phyloP scores from a whole-genome alignment of 2,329 filamentous ascomycete genomes.

The Neonectria sp. region DNA sequence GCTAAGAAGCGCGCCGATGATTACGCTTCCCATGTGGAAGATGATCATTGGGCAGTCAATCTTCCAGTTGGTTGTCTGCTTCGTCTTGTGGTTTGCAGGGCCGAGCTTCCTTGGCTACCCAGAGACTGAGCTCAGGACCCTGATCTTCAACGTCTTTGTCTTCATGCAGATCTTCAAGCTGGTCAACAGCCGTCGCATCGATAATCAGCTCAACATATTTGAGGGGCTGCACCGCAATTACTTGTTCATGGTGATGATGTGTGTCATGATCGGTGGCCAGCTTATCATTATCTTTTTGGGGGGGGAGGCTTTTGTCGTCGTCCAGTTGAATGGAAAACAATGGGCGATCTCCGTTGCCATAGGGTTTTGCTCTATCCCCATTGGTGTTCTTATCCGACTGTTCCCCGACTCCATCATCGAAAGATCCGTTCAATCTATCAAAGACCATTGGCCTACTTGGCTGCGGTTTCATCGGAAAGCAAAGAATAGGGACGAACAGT shows the following conservation, averaged over 20 bases:
- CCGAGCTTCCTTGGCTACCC: conserved; percentile 63
- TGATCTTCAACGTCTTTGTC: conserved; percentile 79
- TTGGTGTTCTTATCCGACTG: conserved; percentile 64
- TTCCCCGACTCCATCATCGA: conserved; percentile 67
- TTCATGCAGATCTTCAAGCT: conserved; percentile 83
- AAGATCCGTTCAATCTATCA: too few species aligned
- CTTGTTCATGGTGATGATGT: conserved; percentile 46
- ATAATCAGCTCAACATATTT: conserved; percentile 75
- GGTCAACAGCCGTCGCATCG: conserved; percentile 74
- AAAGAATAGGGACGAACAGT: too few species aligned
- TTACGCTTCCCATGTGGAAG: conserved; percentile 85
- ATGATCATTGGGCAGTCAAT: conserved; percentile 89
- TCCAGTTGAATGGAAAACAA: conserved; percentile 21
- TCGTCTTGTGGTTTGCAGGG: conserved; percentile 70
- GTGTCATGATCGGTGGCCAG: conserved; percentile 48
- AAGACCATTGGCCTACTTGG: too few species aligned
- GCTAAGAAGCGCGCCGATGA: conserved; percentile 76
- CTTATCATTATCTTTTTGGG: conserved; percentile 43
- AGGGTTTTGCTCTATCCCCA: conserved; percentile 64
- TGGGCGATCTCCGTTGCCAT: conserved; percentile 43
- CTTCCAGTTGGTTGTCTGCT: conserved; percentile 76
- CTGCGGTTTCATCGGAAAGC: too few species aligned
- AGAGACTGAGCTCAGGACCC: conserved; percentile 62
- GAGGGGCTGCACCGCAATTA: conserved; percentile 57
- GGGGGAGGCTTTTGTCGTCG: conserved; percentile 1